phyloP scores from a whole-genome alignment of 768 basidiomycete genomes.

The Russula olivacea region DNA sequence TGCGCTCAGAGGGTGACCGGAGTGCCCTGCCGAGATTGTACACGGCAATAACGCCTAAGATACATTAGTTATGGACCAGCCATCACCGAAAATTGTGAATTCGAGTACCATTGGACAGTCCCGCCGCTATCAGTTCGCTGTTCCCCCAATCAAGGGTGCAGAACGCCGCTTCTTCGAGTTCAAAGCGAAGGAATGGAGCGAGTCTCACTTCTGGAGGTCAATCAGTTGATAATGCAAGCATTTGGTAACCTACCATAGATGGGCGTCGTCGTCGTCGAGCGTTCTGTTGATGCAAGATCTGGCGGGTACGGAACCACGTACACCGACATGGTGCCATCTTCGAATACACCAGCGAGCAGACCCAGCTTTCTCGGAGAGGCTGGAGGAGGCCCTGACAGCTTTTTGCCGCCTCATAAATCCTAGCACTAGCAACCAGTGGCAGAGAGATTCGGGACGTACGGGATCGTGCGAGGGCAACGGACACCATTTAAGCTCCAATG shows the following conservation, averaged over 20 bases:
- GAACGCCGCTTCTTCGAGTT: conserved; percentile 69
- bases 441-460: conserved; percentile 30
- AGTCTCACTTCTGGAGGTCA: conserved; percentile 43
- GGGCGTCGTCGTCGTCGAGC: background rate
- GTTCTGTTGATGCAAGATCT: conserved; percentile 33
- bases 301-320: conserved; percentile 75
- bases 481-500: conserved; percentile 86
- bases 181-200: conserved; percentile 64
- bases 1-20: conserved; percentile 16
- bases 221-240: background rate
- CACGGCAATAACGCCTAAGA: conserved; percentile 48
- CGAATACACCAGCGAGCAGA: conserved; percentile 75
- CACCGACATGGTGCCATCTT: conserved; percentile 78
- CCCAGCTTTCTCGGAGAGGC: conserved; percentile 58
- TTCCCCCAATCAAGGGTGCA: conserved; percentile 89
- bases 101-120: conserved; percentile 69
- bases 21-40: conserved; percentile 42
- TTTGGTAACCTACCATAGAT: conserved; percentile 11
- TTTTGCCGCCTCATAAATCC: background rate
- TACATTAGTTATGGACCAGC: background rate
- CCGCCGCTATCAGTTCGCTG: conserved; percentile 74
- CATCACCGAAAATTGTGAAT: background rate
- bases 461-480: conserved; percentile 76
- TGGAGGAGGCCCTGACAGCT: conserved; percentile 18
- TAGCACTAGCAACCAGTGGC: background rate